These are phyloP conservation scores for Hirsutella minnesotensis DNA, from an alignment of 2,329 filamentous ascomycete species.

Conservation along the genomic window DNA sequence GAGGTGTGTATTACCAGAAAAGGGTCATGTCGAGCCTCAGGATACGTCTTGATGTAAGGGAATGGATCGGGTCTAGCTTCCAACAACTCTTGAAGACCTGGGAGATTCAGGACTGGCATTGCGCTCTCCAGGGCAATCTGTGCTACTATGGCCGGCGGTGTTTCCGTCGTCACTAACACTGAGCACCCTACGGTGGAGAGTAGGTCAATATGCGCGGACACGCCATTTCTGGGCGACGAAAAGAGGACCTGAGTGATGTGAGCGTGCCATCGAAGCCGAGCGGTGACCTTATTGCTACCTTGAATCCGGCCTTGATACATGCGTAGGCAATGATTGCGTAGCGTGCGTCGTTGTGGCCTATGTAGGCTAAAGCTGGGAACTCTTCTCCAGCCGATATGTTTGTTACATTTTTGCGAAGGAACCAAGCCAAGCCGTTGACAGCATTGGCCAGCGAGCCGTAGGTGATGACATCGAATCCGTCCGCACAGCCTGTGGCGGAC, in stretches of 20 bases:
- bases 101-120: not conserved
- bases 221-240: conserved; percentile 6
- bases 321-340: conserved; percentile 5
- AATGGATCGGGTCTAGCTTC: conserved; percentile 1
- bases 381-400: no score
- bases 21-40: conserved; percentile 4
- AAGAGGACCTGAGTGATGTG: conserved; percentile 3
- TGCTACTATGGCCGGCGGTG: not conserved
- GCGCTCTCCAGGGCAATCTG: not conserved
- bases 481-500: not conserved
- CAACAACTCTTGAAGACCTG: not conserved
- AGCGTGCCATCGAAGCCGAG: not conserved
- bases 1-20: conserved; percentile 6
- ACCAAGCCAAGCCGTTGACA: not conserved
- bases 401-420: not conserved
- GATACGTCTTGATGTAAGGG: conserved; percentile 2
- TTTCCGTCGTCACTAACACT: not conserved
- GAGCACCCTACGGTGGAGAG: not conserved
- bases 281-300: not conserved
- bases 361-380: not conserved
- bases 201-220: not conserved
- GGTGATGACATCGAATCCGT: not conserved
- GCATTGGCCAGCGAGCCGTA: not conserved
- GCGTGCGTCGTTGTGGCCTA: conserved; percentile 5
- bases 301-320: conserved; percentile 5